Conservation (phyloP, 306 rosid species). For the Ormosia semicastrata region DNA sequence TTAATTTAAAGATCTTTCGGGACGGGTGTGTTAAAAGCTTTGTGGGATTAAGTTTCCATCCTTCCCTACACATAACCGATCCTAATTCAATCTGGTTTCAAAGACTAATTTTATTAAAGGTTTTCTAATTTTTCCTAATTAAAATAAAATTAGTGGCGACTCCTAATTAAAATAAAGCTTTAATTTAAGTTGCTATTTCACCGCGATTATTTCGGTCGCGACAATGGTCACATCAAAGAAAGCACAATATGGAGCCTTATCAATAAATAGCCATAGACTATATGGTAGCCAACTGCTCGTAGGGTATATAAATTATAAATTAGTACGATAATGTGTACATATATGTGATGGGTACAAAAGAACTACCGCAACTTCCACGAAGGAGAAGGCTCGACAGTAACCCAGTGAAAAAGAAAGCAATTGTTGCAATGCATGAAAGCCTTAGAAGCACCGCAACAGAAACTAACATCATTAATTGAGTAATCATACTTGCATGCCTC, state of each 20-base stretch:
- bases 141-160: too few relatives aligned
- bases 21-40: too few relatives aligned
- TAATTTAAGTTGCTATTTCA: too few relatives aligned
- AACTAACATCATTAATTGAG: neutral
- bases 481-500: too few relatives aligned
- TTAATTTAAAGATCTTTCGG: too few relatives aligned
- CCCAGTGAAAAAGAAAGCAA: slow-evolving; percentile 7
- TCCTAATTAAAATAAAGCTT: too few relatives aligned
- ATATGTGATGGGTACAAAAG: neutral
- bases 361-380: slow-evolving; percentile 55
- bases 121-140: too few relatives aligned
- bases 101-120: too few relatives aligned
- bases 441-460: slow-evolving; percentile 12
- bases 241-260: neutral
- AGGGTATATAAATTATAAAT: neutral
- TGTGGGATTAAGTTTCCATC: too few relatives aligned
- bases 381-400: slow-evolving; percentile 31
- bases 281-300: neutral
- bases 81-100: too few relatives aligned
- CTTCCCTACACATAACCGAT: too few relatives aligned
- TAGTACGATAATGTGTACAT: neutral
- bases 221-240: slow-evolving; percentile 11
- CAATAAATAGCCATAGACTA: neutral
- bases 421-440: slow-evolving; percentile 3
- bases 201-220: too few relatives aligned